Evolutionary conservation across 768 basidiomycete species (phyloP), one percentile per base, ranked within the genome.

Genomic region (Pulveroboletus sp.): DNA sequence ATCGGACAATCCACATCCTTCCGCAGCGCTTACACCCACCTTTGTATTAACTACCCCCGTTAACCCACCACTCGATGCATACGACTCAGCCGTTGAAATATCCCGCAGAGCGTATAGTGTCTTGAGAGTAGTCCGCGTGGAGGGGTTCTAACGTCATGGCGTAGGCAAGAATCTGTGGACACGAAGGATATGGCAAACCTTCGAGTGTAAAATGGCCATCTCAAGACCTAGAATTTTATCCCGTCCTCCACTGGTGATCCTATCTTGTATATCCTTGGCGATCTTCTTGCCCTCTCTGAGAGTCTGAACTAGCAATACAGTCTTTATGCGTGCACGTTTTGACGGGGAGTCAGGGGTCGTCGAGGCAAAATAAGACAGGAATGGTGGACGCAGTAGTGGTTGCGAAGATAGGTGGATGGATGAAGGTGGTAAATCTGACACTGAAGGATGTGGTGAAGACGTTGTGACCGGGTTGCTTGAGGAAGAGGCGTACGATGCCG

Each of bases 41-140:
- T 78, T 60, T 74, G 77, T 21, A 76, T 81, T 35, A 83, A 96
- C 71, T 21, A 95, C 78, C 18, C 64, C 64, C 1, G 36, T 44
- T 36, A 81, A 79, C 5, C 93, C 91, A 15, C 83, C 84, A 30
- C 86, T 79, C 1, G 85, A 78, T 59, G 93, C 95, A 66, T 93
- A 96, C 5, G 83, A 78, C 62, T 95, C 91, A 0, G 93, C 90
- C 3, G 90, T 87, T 0, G 78, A 71, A 0, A 79, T 73, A 63
- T 97, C 94, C 44, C 77, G 77, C 9, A 96, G 69, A 33, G 79
- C 77, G 51, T 81, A 75, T 7, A 97, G 79, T 1, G 78, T 73
- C 7, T 77, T 66, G 2, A 97, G 76, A 0, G 86, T 89, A 17
- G 73, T 69, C 10, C 39, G 48, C 27, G 48, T 30, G n/a, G 47